Evolutionary conservation across 2,329 filamentous ascomycete genomes (phyloP).

Genomic region (Aspergillus caelatus): DNA sequence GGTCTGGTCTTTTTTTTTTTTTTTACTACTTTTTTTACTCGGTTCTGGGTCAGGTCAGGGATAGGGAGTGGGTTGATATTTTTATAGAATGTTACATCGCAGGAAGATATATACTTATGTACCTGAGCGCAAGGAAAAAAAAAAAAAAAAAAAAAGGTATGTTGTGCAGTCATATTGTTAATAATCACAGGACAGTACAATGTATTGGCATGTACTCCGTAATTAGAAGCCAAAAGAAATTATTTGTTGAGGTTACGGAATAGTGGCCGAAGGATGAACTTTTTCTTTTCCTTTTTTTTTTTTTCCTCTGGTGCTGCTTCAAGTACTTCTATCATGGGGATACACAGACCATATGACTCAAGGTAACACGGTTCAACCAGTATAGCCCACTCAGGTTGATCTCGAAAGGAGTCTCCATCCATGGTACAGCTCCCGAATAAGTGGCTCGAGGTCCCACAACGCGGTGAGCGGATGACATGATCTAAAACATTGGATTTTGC

Average conservation of each 20-base stretch:
- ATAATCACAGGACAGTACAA: background rate
- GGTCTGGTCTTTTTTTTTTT: background rate
- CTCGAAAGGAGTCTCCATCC: background rate
- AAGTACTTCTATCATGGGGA: background rate
- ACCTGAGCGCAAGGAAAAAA: background rate
- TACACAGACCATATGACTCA: conserved; percentile 1
- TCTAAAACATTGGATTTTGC: conserved; percentile 7
- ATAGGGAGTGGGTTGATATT: background rate
- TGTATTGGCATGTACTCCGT: background rate
- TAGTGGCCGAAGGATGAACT: background rate
- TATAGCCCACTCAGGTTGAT: background rate
- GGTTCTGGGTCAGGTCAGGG: background rate
- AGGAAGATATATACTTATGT: background rate
- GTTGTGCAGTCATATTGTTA: background rate
- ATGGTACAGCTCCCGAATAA: conserved; percentile 15
- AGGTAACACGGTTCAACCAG: conserved; percentile 1
- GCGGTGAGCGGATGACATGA: conserved; percentile 18
- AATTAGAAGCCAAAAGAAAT: background rate
- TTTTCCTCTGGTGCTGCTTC: background rate
- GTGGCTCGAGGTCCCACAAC: conserved; percentile 18
- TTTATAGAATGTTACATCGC: background rate
- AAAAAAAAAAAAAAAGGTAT: background rate
- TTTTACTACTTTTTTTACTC: background rate
- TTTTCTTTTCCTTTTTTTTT: background rate
- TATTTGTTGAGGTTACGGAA: background rate